Percentiles rank a stretch among this genome's conserved stretches.
phyloP scores from a whole-genome alignment of 139 green algal species.

The Closterium sp. region DNA sequence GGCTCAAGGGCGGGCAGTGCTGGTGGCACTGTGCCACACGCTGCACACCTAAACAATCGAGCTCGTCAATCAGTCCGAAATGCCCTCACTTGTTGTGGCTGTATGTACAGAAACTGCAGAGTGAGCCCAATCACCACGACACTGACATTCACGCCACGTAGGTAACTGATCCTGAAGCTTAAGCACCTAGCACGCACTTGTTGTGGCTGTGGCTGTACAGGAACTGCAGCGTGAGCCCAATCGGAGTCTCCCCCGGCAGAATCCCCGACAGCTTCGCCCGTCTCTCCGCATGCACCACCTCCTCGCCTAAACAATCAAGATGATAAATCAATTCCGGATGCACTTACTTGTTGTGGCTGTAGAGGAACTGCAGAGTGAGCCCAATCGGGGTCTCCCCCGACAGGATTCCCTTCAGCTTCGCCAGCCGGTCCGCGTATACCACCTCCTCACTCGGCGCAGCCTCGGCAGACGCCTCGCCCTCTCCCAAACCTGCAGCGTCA shows the following conservation, averaged over 20 bases:
- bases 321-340: too few relatives aligned
- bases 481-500: conserved; percentile 3
- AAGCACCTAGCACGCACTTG: conserved; percentile 41
- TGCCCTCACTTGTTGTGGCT: conserved; percentile 43
- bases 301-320: too few relatives aligned
- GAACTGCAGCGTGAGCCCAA: conserved; percentile 92
- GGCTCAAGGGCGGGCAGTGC: too few relatives aligned
- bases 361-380: conserved; percentile 94
- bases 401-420: conserved; percentile 72
- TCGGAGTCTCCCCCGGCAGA: conserved; percentile 79
- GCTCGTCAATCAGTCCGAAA: too few relatives aligned
- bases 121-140: too few relatives aligned
- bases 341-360: conserved; percentile 56
- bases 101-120: conserved; percentile 94
- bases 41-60: too few relatives aligned
- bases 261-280: conserved; percentile 67
- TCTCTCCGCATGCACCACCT: conserved; percentile 36
- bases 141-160: conserved; percentile 79
- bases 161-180: too few relatives aligned
- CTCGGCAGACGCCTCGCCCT: background rate
- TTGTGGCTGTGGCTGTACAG: conserved; percentile 67
- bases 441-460: conserved; percentile 10
- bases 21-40: background rate
- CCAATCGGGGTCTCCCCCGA: conserved; percentile 80
- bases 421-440: conserved; percentile 47